Conservation (phyloP, 257 asterid species). For the Perilla frutescens region DNA sequence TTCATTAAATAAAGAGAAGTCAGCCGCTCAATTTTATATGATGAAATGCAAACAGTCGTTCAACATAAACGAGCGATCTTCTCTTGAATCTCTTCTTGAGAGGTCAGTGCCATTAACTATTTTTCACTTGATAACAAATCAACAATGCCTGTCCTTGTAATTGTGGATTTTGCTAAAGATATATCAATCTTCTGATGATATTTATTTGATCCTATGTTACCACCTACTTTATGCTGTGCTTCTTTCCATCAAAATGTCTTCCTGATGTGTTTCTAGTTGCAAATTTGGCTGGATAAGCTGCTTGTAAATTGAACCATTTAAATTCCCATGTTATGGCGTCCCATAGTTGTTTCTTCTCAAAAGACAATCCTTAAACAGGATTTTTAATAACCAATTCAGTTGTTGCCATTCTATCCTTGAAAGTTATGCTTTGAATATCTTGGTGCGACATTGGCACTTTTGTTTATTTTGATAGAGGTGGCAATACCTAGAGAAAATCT, state of each 20-base stretch:
- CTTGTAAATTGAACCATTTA: background rate
- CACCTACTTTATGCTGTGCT: background rate
- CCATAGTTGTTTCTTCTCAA: background rate
- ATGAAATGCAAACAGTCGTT: conserved; percentile 51
- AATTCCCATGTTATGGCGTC: background rate
- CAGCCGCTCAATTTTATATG: conserved; percentile 63
- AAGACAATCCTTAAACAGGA: background rate
- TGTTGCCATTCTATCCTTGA: background rate
- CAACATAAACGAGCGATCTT: conserved; percentile 32
- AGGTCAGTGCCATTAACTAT: conserved; percentile 50
- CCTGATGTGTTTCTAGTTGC: background rate
- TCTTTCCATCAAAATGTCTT: background rate
- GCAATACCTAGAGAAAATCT: too few species aligned
- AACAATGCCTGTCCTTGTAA: background rate
- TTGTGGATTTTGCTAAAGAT: background rate
- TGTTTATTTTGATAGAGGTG: too few species aligned
- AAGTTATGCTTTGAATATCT: background rate
- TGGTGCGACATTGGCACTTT: background rate
- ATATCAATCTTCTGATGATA: conserved; percentile 3
- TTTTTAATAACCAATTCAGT: background rate
- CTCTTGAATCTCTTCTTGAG: conserved; percentile 54
- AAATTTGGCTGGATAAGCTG: background rate
- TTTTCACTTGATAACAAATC: conserved; percentile 1
- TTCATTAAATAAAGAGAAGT: conserved; percentile 60
- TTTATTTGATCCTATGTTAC: conserved; percentile 1